phyloP scores from a whole-genome alignment of 2,329 filamentous ascomycete genomes.

The Trichothecium sympodiale region DNA sequence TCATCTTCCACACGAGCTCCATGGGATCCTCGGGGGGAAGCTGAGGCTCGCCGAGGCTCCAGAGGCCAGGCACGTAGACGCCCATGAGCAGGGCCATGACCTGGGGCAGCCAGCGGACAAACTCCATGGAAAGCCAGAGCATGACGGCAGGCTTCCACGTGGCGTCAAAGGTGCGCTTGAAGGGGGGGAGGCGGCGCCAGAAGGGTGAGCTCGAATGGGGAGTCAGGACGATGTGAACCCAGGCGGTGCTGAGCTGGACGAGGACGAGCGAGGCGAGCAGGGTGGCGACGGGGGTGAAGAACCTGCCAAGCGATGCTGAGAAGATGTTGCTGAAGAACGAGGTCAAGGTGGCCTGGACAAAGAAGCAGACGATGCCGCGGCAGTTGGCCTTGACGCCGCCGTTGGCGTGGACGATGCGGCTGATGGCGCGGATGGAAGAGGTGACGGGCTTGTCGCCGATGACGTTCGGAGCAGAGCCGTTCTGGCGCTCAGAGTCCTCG shows the following conservation, averaged over 20 bases:
- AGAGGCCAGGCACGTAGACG: conserved; percentile 18
- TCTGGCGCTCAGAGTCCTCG: conserved; percentile 19
- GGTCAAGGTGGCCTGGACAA: conserved; percentile 26
- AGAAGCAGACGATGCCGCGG: conserved; percentile 50
- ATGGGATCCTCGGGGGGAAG: conserved; percentile 18
- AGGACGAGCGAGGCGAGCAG: conserved; percentile 49
- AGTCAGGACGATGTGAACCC: conserved; percentile 81
- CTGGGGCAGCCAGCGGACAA: conserved; percentile 35
- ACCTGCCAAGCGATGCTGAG: conserved; percentile 27
- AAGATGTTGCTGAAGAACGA: conserved; percentile 32
- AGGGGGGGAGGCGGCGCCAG: conserved; percentile 58
- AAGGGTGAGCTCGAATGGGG: conserved; percentile 51
- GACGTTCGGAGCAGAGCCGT: conserved; percentile 20
- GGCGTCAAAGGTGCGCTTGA: conserved; percentile 52
- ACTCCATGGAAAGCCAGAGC: conserved; percentile 46
- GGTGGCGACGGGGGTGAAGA: conserved; percentile 29
- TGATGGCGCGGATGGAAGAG: conserved; percentile 37
- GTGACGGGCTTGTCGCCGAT: conserved; percentile 30
- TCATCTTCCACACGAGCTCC: conserved; percentile 26
- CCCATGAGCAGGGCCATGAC: conserved; percentile 30
- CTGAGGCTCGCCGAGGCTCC: conserved; percentile 23
- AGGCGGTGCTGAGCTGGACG: conserved; percentile 60
- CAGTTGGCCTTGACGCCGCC: conserved; percentile 57
- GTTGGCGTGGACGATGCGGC: conserved; percentile 45
- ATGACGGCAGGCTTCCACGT: conserved; percentile 57